These are phyloP conservation scores for Cymbopogon flexuosus DNA, from an alignment of 202 grass and related monocot species.

Conservation along the genomic window DNA sequence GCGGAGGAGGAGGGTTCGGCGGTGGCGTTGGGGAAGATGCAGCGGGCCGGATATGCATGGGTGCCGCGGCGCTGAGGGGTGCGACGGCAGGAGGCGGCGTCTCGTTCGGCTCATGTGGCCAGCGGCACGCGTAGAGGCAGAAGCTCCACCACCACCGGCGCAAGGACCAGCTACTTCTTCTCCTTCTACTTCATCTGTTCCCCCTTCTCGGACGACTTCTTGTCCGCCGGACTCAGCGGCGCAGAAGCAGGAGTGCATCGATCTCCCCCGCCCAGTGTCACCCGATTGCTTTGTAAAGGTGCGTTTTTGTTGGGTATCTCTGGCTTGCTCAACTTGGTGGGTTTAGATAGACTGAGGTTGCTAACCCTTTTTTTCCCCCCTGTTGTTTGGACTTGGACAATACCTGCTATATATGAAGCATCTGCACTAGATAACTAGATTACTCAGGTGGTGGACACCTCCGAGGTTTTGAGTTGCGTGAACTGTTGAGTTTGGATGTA, in stretches of 20 bases:
- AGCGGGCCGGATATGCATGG: constrained; percentile 58
- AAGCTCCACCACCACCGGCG: constrained; percentile 39
- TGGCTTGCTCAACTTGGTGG: not conserved
- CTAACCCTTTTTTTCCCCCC: not conserved
- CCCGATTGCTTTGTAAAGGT: constrained; percentile 67
- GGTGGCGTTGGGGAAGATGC: constrained; percentile 39
- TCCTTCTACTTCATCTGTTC: constrained; percentile 7
- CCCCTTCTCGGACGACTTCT: constrained; percentile 1
- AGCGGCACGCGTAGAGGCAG: constrained; percentile 46
- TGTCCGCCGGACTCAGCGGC: constrained; percentile 3
- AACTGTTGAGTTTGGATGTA: not conserved
- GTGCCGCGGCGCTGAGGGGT: constrained; percentile 44
- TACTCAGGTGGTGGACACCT: not conserved
- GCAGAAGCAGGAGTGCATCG: constrained; percentile 11
- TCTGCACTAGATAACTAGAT: not conserved
- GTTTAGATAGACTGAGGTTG: not conserved
- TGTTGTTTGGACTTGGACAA: not conserved
- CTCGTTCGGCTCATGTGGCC: constrained; percentile 70
- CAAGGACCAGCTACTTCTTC: constrained; percentile 27
- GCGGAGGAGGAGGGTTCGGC: constrained; percentile 39
- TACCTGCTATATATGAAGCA: not conserved
- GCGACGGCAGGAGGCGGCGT: constrained; percentile 36
- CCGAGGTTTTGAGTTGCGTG: not conserved
- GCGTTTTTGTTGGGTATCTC: constrained; percentile 10
- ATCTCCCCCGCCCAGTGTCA: constrained; percentile 11